Base-by-base conservation (phyloP, 352 stramenopile genomes). In the Globisporangium spinosum region DNA sequence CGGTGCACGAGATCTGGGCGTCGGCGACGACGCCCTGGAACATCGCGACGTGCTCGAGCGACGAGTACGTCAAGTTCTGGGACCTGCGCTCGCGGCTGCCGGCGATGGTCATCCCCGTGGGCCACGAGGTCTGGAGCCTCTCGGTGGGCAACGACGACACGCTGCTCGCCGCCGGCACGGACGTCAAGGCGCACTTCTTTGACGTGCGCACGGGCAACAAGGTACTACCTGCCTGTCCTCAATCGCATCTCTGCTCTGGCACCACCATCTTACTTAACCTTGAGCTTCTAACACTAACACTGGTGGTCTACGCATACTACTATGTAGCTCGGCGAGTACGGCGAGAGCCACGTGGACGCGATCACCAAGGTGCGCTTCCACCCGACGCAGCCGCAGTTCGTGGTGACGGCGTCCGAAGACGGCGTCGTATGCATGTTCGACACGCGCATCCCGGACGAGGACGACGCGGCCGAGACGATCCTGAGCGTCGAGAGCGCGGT, bases 401-500 rank as follows among this genome's bases (percentile, higher is more conserved):
- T 97, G 34, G 84, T 93, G 54, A 96, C 91, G n/a, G 91, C 85
- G 6, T 97, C 89, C 2, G 91, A 97, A 65, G 91, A 97, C 70
- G 91, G 91, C 60, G 77, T 97, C 55, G 90, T 97, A 75, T 97
- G 89, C 71, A 90, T 95, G 67, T 97, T 95, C 62, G 87, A 97
- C 67, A 92, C 77, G 58, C 83, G 81, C 60, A 89, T 96, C 35
- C 69, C 88, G 3, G 77, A 92, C 51, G 89, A 97, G 71, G 89
- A 96, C 59, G 91, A 97, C 23, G 89, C 91, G 2, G 75, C 96
- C 34, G 90, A 96, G 70, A 94, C 87, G 45, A 95, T 97, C 58
- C 55, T 97, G 47, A 97, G 97, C 70, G 89, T 93, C 32, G 91
- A 97, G 79, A 96, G 89, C 70, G 80, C 91, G 8, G 83, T 97